A percentile compares a stretch with the other conserved stretches of the same genome.
These are phyloP conservation scores for Russula vinacea DNA, from an alignment of 768 basidiomycete species.

Conservation along the genomic window DNA sequence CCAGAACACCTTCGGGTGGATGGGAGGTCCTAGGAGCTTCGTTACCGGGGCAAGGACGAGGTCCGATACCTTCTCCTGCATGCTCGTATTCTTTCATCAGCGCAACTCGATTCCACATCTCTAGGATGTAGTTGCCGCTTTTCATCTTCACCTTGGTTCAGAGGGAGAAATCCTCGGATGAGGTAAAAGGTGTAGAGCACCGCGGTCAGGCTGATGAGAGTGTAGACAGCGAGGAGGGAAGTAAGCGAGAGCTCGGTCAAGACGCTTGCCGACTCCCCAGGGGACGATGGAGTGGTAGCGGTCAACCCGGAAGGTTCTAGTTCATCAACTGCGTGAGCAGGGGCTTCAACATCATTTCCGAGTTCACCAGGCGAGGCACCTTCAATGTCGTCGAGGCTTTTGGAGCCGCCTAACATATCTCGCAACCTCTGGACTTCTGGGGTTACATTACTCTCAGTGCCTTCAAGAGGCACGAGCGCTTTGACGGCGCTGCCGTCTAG, in stretches of 20 bases:
- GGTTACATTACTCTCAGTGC: slow-evolving; percentile 25
- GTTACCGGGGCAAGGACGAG: background rate
- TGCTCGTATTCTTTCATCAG: slow-evolving; percentile 16
- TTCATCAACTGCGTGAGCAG: slow-evolving; percentile 14
- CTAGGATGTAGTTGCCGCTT: slow-evolving; percentile 17
- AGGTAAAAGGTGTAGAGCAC: slow-evolving; percentile 31
- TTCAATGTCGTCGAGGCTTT: slow-evolving; percentile 30
- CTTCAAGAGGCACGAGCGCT: slow-evolving; percentile 34
- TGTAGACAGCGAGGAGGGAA: slow-evolving; percentile 22
- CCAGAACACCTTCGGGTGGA: slow-evolving; percentile 16
- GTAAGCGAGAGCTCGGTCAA: slow-evolving; percentile 17
- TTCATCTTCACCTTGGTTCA: slow-evolving; percentile 31
- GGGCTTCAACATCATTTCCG: slow-evolving; percentile 7
- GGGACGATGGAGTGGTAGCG: background rate
- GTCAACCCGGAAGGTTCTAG: slow-evolving; percentile 1
- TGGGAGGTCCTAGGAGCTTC: background rate
- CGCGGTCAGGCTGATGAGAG: slow-evolving; percentile 31
- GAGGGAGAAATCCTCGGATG: slow-evolving; percentile 27
- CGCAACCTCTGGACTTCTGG: slow-evolving; percentile 35
- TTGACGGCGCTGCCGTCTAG: slow-evolving; percentile 34
- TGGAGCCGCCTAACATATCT: slow-evolving; percentile 30
- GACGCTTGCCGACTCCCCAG: background rate
- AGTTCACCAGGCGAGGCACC: slow-evolving; percentile 18
- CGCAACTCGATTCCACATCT: slow-evolving; percentile 17
- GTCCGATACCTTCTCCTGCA: slow-evolving; percentile 4